Evolutionary conservation across 352 stramenopile species (phyloP), one percentile per base, ranked within the genome.

Genomic region (Pythium monospermum): DNA sequence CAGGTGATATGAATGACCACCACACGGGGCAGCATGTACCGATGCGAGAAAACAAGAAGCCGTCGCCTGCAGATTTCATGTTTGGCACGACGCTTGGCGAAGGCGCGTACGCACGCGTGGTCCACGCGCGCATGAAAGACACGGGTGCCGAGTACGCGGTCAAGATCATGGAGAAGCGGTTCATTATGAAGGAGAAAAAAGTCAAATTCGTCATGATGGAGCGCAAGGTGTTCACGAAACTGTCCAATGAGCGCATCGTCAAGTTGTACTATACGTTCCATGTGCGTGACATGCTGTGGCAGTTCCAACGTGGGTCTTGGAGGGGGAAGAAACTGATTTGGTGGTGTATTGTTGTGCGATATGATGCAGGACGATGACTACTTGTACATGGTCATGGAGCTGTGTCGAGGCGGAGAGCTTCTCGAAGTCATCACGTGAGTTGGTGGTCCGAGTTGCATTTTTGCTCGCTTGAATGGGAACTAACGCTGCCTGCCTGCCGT

Each of bases 121-220:
- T 94, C 39, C 85, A 95, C 40, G 82, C 85, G 35, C 81, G 83
- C n/a, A 92, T 93, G 75, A 96, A 96, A 49, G 77, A 90, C 62
- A 90, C 71, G 16, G 66, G 66, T n/a, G 70, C 66, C 5, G 80
- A 96, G 61, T 96, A 94, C 52, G 86, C 86, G 1, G 76, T 96
- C 16, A 96, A 96, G 68, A 94, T 96, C 50, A 96, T 96, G 85
- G 86, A 96, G 56, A 94, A 96, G 61, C 69, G 76, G 33, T 92
- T 94, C 60, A 94, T 96, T 57, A 83, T 80, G 47, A 91, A 90
- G 67, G 85, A 95, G 63, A 94, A 95, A 61, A 95, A 96, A 56
- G 84, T 95, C 54, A 92, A 88, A 53, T 91, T 92, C 53, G 82
- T 94, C 50, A 91, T 96, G 75, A 94, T 94, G 81, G 86, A 96